Base-by-base conservation (phyloP, 108 stramenopile genomes). In the Cyclotella sp. region DNA sequence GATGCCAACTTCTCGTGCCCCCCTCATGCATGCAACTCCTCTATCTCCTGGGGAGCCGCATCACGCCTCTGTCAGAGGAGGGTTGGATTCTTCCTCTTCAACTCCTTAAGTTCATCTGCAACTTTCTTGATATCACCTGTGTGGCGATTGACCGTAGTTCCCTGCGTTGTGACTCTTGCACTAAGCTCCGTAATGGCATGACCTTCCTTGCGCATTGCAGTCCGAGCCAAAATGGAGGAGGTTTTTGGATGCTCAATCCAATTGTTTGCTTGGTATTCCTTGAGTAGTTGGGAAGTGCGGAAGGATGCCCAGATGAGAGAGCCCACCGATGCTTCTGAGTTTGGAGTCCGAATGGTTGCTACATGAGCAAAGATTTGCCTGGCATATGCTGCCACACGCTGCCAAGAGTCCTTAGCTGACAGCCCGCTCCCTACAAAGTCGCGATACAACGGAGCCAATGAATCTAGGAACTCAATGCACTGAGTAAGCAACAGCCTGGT, bases 141-240 rank as follows among this genome's bases (percentile, higher is more conserved):
- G 14, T 47, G 45, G 6, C 34, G 43, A 44, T 68, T 68, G 8
- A 53, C 51, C 10, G 27, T n/a, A n/a, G n/a, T n/a, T n/a, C n/a
- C n/a, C 11, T 52, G 30, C 15, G 49, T 9, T 13, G 24, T 44
- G 1, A 68, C 0, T 3, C 29, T 46, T 0, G 67, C 10, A 13
- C 0, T 34, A 0, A 53, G 1, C 51, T 68, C 67, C 24, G 2
- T 28, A 29, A 49, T 44, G 9, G 49, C 30, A 2, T 30, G 1
- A 7, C 67, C 67, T 18, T 68, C 67, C 49, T 46, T 44, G 10
- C 45, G 1, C 67, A 68, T 68, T 2, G 67, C 10, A 0, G 67
- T 68, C 13, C 10, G 67, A 28, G 49, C 67, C 11, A 68, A 49
- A 68, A 52, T 68, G 51, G 67, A 68, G 4, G 67, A 52, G 3